A percentile compares a stretch with the other conserved stretches of the same genome.
These are phyloP conservation scores for Cystobasidium onofrii DNA, from an alignment of 768 basidiomycete species.

Conservation along the genomic window DNA sequence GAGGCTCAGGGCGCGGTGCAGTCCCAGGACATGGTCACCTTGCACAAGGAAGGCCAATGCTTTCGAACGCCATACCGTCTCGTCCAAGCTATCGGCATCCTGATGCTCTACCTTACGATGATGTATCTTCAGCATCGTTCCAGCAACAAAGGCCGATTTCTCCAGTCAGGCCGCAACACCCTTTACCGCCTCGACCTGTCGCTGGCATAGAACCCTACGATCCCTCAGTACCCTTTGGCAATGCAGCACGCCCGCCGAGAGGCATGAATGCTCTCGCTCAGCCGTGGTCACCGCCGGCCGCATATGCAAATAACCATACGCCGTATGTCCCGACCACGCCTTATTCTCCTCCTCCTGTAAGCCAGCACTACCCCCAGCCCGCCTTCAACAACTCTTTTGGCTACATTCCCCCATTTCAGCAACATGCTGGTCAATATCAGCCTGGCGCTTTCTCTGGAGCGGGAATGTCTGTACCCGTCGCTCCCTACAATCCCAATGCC, in stretches of 20 bases:
- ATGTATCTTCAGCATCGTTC: neutral
- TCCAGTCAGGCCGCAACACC: neutral
- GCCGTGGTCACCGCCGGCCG: neutral
- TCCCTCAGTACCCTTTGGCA: neutral
- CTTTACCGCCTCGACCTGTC: neutral
- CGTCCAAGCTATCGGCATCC: conserved; percentile 25
- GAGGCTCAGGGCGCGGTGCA: neutral
- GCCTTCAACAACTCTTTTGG: neutral
- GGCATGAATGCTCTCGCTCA: neutral
- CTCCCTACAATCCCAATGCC: neutral
- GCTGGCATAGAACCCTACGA: neutral
- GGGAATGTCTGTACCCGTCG: neutral
- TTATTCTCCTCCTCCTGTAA: neutral
- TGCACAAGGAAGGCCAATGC: neutral
- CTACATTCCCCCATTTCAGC: neutral
- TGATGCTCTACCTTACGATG: conserved; percentile 29
- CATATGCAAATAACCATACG: neutral
- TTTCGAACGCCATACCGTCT: neutral
- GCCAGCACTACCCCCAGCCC: neutral
- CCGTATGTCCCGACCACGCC: neutral
- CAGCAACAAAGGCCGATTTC: conserved; percentile 2
- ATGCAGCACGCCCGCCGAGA: neutral
- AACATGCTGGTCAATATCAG: neutral
- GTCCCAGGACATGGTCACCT: neutral
- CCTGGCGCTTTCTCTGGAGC: neutral